Conservation (phyloP, 2,329 filamentous ascomycete species). For the Verticillium alfalfae region DNA sequence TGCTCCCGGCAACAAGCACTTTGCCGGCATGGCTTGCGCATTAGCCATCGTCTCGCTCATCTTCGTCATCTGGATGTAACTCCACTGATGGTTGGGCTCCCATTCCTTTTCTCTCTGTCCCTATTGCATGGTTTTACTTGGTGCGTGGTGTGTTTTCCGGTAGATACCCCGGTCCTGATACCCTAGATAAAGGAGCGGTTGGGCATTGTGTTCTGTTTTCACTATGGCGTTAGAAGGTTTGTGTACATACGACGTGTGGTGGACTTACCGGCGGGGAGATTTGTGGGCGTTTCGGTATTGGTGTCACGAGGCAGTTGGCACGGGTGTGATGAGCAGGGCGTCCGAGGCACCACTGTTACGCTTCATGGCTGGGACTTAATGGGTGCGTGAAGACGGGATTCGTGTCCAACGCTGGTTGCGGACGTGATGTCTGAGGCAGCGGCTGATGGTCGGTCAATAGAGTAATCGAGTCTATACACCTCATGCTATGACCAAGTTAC, state of each 20-base stretch:
- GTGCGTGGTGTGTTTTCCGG: not conserved
- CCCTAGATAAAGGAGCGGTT: not conserved
- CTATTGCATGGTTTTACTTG: not conserved
- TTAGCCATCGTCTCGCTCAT: constrained; percentile 45
- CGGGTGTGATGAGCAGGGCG: not conserved
- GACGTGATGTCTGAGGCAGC: not conserved
- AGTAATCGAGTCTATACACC: not conserved
- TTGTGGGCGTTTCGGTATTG: not conserved
- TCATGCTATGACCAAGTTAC: too few species aligned
- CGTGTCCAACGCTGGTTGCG: not conserved
- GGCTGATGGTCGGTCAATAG: not conserved
- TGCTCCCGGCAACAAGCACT: constrained; percentile 38
- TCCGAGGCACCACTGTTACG: not conserved
- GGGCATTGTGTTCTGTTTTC: not conserved
- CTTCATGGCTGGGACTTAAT: not conserved
- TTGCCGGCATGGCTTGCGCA: constrained; percentile 43
- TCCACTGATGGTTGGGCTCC: not conserved
- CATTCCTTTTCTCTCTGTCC: not conserved
- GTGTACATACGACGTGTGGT: not conserved
- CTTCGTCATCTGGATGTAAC: constrained; percentile 44
- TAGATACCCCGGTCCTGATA: not conserved
- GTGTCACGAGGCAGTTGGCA: not conserved
- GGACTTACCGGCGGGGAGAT: not conserved
- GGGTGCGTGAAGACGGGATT: not conserved
- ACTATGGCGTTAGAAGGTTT: not conserved